phyloP scores from a whole-genome alignment of 129 eudicot species.

The Escallonia rubra region DNA sequence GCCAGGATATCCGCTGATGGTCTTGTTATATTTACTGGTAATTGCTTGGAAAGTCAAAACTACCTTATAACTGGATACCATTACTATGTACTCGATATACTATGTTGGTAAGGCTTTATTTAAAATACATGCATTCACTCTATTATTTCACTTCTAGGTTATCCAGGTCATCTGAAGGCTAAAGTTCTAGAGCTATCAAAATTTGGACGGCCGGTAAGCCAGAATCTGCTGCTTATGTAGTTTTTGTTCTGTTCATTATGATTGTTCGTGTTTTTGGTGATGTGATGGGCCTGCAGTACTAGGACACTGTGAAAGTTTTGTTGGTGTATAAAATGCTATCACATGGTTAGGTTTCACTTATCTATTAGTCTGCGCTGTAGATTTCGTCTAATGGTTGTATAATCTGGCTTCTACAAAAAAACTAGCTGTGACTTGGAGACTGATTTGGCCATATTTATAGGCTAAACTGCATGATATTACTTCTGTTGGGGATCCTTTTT shows the following conservation, averaged over 20 bases:
- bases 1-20: conserved; percentile 74
- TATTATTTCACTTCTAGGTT: conserved; percentile 28
- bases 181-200: conserved; percentile 61
- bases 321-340: no score
- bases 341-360: background rate
- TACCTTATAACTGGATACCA: background rate
- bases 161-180: conserved; percentile 51
- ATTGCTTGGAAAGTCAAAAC: background rate
- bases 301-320: no score
- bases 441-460: no score
- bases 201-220: conserved; percentile 79
- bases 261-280: background rate
- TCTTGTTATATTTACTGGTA: conserved; percentile 76
- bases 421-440: no score
- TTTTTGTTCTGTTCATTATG: background rate
- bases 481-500: no score
- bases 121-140: no score
- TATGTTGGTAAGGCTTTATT: background rate
- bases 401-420: no score
- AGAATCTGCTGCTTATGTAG: background rate
- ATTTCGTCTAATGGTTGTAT: no score
- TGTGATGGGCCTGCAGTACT: no score
- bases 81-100: background rate
- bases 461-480: no score
- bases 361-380: background rate